Evolutionary conservation across 352 stramenopile species (phyloP), one percentile per base, ranked within the genome.

Genomic region (Globisporangium takayamanum): DNA sequence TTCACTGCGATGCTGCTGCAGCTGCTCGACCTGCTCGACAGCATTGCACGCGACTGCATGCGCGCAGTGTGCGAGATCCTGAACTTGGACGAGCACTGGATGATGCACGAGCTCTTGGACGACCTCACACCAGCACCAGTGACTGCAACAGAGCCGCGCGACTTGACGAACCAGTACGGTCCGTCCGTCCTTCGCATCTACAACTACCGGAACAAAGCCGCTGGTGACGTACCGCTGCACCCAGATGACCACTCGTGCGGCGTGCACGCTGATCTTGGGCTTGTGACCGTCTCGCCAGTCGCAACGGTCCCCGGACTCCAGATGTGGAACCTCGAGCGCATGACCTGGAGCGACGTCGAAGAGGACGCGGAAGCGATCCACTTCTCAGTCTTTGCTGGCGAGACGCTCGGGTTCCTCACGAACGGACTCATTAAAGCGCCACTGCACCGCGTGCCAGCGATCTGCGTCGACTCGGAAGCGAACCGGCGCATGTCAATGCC

Each of bases 291-390:
- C 3, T 94, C 82, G 5, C 84, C 84, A 15, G 62, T 83, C 22
- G 82, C 84, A 5, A 92, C 84, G 0, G 70, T 90, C 12, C 78
- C 84, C 2, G 84, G 84, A 0, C 56, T 94, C 37, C 82, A 94
- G 59, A 92, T 94, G 76, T 94, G 84, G 82, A 94, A 90, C 59
- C 65, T 94, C 44, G 84, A 94, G 44, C 78, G 82, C 46, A 94
- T 94, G 84, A 50, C 62, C 14, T 94, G 84, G 84, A 74, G 73
- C 0, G 81, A 94, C 48, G 80, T 94, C 39, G 84, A 94, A 52
- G 65, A 75, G 33, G 80, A 79, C 47, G 82, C 82, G 1, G 61
- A 57, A 15, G 2, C 67, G 42, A 64, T 88, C 16, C 80, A 92
- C 49, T 90, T 92, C 49, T 92, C 84, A 0, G 80, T 94, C 3